Evolutionary conservation across 768 basidiomycete genomes (phyloP).

Genomic region (Aureoboletus auriporus): DNA sequence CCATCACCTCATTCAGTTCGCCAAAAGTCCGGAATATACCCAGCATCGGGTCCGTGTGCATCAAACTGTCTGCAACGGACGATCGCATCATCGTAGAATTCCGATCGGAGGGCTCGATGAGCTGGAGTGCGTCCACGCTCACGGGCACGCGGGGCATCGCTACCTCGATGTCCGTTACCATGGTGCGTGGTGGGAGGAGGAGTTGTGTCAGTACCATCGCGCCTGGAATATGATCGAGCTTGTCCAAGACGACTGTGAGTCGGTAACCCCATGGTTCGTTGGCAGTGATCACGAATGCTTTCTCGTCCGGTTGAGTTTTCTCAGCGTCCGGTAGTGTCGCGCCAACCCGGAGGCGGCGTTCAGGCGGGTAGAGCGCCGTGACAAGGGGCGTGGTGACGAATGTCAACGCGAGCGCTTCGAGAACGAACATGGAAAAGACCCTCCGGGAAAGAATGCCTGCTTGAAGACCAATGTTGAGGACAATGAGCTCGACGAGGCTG

Average conservation of each 20-base stretch:
- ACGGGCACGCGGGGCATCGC: conserved; percentile 22
- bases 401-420: conserved; percentile 72
- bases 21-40: conserved; percentile 76
- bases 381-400: conserved; percentile 84
- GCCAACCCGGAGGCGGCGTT: conserved; percentile 47
- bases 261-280: conserved; percentile 44
- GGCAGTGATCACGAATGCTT: conserved; percentile 8
- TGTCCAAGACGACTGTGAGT: conserved; percentile 86
- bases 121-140: conserved; percentile 70
- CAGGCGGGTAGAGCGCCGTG: conserved; percentile 60
- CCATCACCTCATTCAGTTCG: conserved; percentile 60
- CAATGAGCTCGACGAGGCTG: conserved; percentile 89
- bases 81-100: conserved; percentile 61
- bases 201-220: conserved; percentile 90
- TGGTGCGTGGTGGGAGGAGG: conserved; percentile 42
- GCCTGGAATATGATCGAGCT: conserved; percentile 81
- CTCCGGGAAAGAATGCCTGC: conserved; percentile 71
- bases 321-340: conserved; percentile 24
- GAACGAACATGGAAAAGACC: conserved; percentile 94
- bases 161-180: not conserved
- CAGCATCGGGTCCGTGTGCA: conserved; percentile 65
- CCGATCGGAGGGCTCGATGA: conserved; percentile 78
- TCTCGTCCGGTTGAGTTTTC: conserved; percentile 3
- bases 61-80: conserved; percentile 60
- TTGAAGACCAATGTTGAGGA: conserved; percentile 87